Evolutionary conservation across 148 eudicot genomes (phyloP), one percentile per base, ranked within the genome.

Genomic region (Agrostemma githago): DNA sequence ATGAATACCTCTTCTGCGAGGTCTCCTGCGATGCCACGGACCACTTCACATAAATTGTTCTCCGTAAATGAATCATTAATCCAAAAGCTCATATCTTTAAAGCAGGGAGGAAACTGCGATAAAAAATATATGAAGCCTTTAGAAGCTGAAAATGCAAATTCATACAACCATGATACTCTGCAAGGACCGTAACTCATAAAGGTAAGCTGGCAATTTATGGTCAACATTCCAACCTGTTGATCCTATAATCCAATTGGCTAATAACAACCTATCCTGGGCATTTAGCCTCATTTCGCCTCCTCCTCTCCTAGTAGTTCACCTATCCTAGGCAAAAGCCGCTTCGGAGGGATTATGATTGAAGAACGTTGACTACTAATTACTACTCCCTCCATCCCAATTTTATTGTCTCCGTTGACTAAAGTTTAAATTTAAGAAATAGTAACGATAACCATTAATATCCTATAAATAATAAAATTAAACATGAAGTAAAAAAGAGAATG

Each of bases 31-130:
- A 95, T 78, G 56, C 88, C 98, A 82, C 98, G 86, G 72, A 95
- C 97, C 73, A 95, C 87, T 85, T 95, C 98, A 66, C 98, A 95
- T 17, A 92, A 86, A 78, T 92, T 92, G 86, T 95, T 95, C 82
- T 95, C 98, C 8, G 96, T 95, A 76, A 95, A 95, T 57, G 93
- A 79, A 73, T 92, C 97, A 76, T 82, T 87, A 54, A 92, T 86
- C 98, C 98, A 92, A 85, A 95, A 92, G 80, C 97, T 95, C 92
- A 95, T 80, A 80, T 95, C 97, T 85, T 95, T 95, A 82, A 84
- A 95, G 82, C 98, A 95, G 65, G 97, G 93, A 75, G 98, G 97
- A 79, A 65, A 95, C 97, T 95, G 89, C 87, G 84, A 59, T 62
- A 19, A 9, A 9, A 73, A 53, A 42, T n/a, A 21, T 20, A 9